phyloP scores from a whole-genome alignment of 441 rosid genomes.

The Gossypium gossypioides region DNA sequence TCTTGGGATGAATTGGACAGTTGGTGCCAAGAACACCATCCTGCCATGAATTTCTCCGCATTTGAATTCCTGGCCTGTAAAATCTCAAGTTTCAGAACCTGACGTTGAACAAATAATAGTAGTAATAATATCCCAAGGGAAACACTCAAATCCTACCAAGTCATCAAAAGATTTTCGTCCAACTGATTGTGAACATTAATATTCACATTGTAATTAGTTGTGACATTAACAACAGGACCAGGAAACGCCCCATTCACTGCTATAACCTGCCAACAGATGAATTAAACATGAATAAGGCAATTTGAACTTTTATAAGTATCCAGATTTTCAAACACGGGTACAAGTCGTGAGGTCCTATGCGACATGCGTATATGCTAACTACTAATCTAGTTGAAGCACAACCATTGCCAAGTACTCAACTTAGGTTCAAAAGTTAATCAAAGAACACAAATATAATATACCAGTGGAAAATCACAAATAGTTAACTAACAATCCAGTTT shows the following conservation, averaged over 20 bases:
- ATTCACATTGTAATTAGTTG: conserved; percentile 65
- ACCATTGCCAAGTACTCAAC: too few relatives aligned
- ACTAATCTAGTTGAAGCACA: neutral
- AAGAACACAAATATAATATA: neutral
- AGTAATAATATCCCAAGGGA: neutral
- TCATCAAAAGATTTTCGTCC: conserved; percentile 66
- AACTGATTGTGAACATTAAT: conserved; percentile 53
- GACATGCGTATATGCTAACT: neutral
- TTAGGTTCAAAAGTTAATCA: neutral
- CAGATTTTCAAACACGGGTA: neutral
- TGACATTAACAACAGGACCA: conserved; percentile 58
- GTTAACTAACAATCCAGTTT: neutral
- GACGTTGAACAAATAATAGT: neutral
- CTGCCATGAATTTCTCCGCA: conserved; percentile 82
- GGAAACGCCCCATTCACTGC: conserved; percentile 73
- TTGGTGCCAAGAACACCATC: conserved; percentile 83
- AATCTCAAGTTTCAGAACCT: neutral
- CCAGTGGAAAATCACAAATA: neutral
- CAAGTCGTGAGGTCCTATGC: neutral
- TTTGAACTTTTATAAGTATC: neutral
- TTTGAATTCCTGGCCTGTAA: conserved; percentile 72
- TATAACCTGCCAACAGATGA: conserved; percentile 51
- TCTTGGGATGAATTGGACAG: conserved; percentile 62
- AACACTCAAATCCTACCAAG: conserved; percentile 47
- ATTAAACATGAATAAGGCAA: neutral